Evolutionary conservation across 2,329 filamentous ascomycete species (phyloP), one percentile per base, ranked within the genome.

Genomic region (Trichoderma brevicompactum): DNA sequence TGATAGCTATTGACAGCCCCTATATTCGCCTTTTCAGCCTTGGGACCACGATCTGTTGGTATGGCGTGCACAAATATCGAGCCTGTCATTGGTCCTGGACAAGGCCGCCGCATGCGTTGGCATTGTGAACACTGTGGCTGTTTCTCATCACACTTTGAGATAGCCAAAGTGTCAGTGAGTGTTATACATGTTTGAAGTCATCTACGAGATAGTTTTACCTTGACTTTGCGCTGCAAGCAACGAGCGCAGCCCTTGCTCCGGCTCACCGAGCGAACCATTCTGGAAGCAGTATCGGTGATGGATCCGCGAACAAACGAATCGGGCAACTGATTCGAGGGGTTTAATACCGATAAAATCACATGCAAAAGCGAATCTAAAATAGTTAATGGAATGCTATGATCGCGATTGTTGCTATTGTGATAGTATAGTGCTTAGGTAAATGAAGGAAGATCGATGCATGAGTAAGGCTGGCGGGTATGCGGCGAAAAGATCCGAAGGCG

Each of bases 211-310:
- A 40, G 48, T 10, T 19, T 40, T 36, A 62, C 59, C 59, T 62
- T 62, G 59, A 62, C 38, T 62, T 62, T 62, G 8, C 59, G 38
- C n/a, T 53, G 59, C 36, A 62, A n/a, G 41, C 59, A 62, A 6
- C 36, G 59, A 52, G 59, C 46, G 28, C 59, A 62, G n/a, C 59
- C 48, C 41, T 54, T 62, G 40, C 59, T 62, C 7, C 59, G 59
- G 36, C 48, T 62, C 28, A 62, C 44, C 10, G 59, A 62, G 15
- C 59, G 59, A 38, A 53, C 48, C 59, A 62, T 62, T 12, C 8
- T 28, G 10, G 34, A 38, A 54, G 7, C 19, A 4, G 10, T 10
- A 28, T 28, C 23, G 23, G 23, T 28, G 23, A 28, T 28, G 23
- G 23, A 28, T 28, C 23, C 23, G 23, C 2, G 23, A 2, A 28